Conservation (phyloP, 306 rosid species). For the Quillaja saponaria region DNA sequence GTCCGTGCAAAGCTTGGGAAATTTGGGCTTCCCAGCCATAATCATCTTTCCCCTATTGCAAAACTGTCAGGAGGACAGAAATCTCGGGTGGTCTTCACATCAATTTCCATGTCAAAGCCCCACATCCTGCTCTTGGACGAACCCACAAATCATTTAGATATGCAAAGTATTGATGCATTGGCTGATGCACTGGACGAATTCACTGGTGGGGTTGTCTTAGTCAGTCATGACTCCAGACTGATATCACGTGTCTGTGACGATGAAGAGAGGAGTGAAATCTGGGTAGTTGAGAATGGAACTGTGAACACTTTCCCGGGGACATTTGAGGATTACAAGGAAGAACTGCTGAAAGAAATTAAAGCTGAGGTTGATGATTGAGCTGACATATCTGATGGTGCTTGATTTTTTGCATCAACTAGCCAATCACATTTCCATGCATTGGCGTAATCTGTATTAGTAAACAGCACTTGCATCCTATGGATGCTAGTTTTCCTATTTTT, state of each 20-base stretch:
- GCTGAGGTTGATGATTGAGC: conserved; percentile 63
- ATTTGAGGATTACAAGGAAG: conserved; percentile 65
- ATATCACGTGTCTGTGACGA: conserved; percentile 73
- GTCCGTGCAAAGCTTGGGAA: conserved; percentile 67
- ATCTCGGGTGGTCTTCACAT: conserved; percentile 73
- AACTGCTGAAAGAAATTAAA: conserved; percentile 53
- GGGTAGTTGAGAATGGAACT: conserved; percentile 81
- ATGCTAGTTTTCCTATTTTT: conserved; percentile 20
- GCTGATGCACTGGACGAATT: conserved; percentile 70
- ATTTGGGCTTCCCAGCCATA: conserved; percentile 71
- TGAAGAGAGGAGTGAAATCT: conserved; percentile 74
- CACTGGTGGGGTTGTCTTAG: conserved; percentile 74
- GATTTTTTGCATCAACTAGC: background rate
- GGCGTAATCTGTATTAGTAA: conserved; percentile 5
- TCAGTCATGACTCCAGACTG: conserved; percentile 77
- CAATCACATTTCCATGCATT: background rate
- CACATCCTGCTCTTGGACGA: conserved; percentile 79
- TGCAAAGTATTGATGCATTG: conserved; percentile 82
- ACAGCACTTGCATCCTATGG: conserved; percentile 1
- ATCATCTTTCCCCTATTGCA: conserved; percentile 73
- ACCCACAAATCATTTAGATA: conserved; percentile 77
- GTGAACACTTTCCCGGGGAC: conserved; percentile 41
- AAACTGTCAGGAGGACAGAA: conserved; percentile 74
- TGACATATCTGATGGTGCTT: conserved; percentile 13
- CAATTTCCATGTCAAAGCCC: conserved; percentile 81